Conservation (phyloP, 2,329 filamentous ascomycete genomes). For the Aspergillus intermedius region DNA sequence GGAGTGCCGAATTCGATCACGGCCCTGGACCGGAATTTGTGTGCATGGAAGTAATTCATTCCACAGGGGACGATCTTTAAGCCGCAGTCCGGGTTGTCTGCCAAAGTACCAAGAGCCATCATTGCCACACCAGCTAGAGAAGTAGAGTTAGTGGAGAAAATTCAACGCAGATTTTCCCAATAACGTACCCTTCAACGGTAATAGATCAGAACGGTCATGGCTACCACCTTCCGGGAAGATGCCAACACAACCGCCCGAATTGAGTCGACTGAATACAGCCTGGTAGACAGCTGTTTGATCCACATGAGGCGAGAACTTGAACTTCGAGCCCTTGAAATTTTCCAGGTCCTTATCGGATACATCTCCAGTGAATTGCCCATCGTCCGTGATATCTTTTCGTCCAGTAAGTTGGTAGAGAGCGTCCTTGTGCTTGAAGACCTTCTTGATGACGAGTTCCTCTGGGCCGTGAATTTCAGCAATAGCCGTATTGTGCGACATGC, state of each 20-base stretch:
- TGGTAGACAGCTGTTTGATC: slow-evolving; percentile 93
- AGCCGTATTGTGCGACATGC: slow-evolving; percentile 71
- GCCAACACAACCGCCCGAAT: slow-evolving; percentile 79
- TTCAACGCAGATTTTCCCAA: not conserved
- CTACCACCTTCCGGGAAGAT: slow-evolving; percentile 97
- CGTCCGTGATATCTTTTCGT: slow-evolving; percentile 61
- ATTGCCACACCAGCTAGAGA: slow-evolving; percentile 78
- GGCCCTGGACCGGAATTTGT: slow-evolving; percentile 94
- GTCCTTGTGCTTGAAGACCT: slow-evolving; percentile 71
- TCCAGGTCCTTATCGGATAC: slow-evolving; percentile 47
- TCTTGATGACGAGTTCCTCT: slow-evolving; percentile 79
- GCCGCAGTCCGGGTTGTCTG: slow-evolving; percentile 76
- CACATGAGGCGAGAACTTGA: slow-evolving; percentile 84
- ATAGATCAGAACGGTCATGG: slow-evolving; percentile 83
- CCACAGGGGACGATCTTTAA: slow-evolving; percentile 93
- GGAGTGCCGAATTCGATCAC: slow-evolving; percentile 93
- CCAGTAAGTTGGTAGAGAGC: slow-evolving; percentile 77
- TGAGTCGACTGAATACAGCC: slow-evolving; percentile 78
- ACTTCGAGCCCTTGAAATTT: slow-evolving; percentile 70
- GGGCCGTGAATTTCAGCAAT: slow-evolving; percentile 74
- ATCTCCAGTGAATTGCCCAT: slow-evolving; percentile 55
- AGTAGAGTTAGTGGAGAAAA: slow-evolving; percentile 7
- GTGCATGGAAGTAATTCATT: slow-evolving; percentile 99
- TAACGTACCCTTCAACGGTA: slow-evolving; percentile 68
- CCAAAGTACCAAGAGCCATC: slow-evolving; percentile 89